Evolutionary conservation across 495 filamentous ascomycete species (phyloP).

Genomic region (Lophium mytilinum): DNA sequence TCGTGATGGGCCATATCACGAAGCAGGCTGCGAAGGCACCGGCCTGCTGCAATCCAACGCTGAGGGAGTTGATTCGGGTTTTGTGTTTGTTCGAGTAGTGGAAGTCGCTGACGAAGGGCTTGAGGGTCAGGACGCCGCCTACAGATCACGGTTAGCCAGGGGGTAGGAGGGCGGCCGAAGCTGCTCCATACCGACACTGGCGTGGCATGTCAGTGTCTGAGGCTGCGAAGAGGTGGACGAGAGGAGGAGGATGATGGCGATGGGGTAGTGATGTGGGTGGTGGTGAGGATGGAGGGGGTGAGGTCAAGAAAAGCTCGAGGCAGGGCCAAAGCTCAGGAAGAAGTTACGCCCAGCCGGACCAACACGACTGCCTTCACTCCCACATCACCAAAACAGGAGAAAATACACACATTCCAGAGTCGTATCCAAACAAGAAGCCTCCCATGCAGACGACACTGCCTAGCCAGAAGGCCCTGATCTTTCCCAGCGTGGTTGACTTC

Average conservation of each 20-base stretch:
- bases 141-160: neutral
- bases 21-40: constrained; percentile 35
- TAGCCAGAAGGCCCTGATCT: constrained; percentile 47
- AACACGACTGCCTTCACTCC: neutral
- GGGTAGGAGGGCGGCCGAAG: constrained; percentile 10
- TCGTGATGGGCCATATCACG: constrained; percentile 36
- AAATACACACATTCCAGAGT: constrained; percentile 5
- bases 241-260: neutral
- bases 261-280: neutral
- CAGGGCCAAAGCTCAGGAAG: neutral
- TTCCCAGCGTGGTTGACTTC: constrained; percentile 20
- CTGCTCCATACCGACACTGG: constrained; percentile 15
- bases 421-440: constrained; percentile 37
- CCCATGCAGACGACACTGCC: constrained; percentile 40
- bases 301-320: neutral
- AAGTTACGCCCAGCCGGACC: neutral
- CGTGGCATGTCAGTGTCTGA: neutral
- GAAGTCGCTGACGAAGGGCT: constrained; percentile 27
- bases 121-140: constrained; percentile 32
- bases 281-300: neutral
- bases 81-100: constrained; percentile 30
- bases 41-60: constrained; percentile 19
- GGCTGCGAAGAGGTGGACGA: neutral
- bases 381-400: neutral
- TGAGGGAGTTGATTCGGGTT: constrained; percentile 17